Percentiles rank a stretch among this genome's conserved stretches.
phyloP scores from a whole-genome alignment of 306 rosid genomes.

The Pyrus betulifolia region DNA sequence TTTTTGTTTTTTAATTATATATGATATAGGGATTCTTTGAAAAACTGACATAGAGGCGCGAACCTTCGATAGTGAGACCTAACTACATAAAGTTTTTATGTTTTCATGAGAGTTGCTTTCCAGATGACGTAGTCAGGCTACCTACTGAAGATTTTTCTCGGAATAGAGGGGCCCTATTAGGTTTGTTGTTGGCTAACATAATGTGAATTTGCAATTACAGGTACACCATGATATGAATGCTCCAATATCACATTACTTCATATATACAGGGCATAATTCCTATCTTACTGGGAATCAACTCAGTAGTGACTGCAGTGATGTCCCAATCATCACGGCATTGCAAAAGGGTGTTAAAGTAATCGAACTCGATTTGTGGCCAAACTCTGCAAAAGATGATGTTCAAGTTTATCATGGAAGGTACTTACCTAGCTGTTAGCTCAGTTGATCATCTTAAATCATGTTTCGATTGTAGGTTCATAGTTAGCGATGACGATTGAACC shows the following conservation, averaged over 20 bases:
- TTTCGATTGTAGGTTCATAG: not conserved
- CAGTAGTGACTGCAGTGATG: conserved; percentile 82
- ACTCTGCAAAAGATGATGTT: conserved; percentile 59
- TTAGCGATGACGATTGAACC: not conserved
- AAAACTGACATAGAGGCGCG: not conserved
- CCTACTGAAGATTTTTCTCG: not conserved
- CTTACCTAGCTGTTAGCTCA: not conserved
- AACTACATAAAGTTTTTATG: not conserved
- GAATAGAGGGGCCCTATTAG: not conserved
- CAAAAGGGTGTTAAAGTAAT: conserved; percentile 65
- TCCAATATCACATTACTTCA: conserved; percentile 91
- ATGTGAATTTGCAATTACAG: conserved; percentile 27
- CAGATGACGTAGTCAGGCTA: not conserved
- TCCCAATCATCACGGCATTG: conserved; percentile 71
- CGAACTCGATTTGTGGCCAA: conserved; percentile 93
- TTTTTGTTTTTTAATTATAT: not conserved
- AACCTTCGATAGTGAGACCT: not conserved
- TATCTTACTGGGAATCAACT: conserved; percentile 95
- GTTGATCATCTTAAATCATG: not conserved
- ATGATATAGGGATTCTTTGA: not conserved
- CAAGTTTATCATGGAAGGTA: conserved; percentile 90
- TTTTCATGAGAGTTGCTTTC: not conserved
- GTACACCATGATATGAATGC: conserved; percentile 91
- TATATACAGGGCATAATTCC: conserved; percentile 97
- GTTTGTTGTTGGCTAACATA: conserved; percentile 11